These are phyloP conservation scores for Plasmodium blacklocki DNA, from an alignment of 169 alveolate genomes.

Conservation along the genomic window DNA sequence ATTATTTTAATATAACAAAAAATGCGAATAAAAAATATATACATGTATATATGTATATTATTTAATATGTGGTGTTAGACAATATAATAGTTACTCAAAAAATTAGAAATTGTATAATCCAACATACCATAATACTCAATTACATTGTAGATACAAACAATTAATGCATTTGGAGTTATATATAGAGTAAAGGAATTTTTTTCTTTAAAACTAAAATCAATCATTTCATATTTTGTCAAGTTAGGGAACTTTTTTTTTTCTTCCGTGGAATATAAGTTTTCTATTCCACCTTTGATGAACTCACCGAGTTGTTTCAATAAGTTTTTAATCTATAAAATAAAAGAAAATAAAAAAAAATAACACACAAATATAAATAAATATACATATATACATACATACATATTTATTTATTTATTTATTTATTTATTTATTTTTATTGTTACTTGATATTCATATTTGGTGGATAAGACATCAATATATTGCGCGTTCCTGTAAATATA, in stretches of 20 bases:
- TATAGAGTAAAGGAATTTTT: slow-evolving; percentile 45
- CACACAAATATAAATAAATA: neutral
- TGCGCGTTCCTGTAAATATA: slow-evolving; percentile 36
- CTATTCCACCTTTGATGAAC: slow-evolving; percentile 30
- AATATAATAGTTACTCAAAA: slow-evolving; percentile 49
- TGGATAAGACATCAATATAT: slow-evolving; percentile 47
- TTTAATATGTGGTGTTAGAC: slow-evolving; percentile 2
- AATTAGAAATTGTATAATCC: slow-evolving; percentile 38
- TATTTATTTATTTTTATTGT: neutral
- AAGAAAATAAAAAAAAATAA: neutral
- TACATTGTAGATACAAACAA: slow-evolving; percentile 69
- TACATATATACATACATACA: neutral
- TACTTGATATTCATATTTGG: slow-evolving; percentile 60
- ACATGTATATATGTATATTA: too few relatives aligned
- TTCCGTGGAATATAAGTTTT: slow-evolving; percentile 20
- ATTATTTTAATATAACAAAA: too few relatives aligned
- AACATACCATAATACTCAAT: slow-evolving; percentile 31
- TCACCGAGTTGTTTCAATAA: slow-evolving; percentile 55
- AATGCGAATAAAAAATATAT: too few relatives aligned
- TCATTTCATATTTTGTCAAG: slow-evolving; percentile 52
- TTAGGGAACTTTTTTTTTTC: slow-evolving; percentile 44
- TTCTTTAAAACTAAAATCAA: slow-evolving; percentile 12
- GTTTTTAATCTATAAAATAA: slow-evolving; percentile 29
- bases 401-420: neutral
- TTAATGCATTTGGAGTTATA: slow-evolving; percentile 45